Conservation (phyloP, 2,329 filamentous ascomycete genomes). For the Colletotrichum eleusines region DNA sequence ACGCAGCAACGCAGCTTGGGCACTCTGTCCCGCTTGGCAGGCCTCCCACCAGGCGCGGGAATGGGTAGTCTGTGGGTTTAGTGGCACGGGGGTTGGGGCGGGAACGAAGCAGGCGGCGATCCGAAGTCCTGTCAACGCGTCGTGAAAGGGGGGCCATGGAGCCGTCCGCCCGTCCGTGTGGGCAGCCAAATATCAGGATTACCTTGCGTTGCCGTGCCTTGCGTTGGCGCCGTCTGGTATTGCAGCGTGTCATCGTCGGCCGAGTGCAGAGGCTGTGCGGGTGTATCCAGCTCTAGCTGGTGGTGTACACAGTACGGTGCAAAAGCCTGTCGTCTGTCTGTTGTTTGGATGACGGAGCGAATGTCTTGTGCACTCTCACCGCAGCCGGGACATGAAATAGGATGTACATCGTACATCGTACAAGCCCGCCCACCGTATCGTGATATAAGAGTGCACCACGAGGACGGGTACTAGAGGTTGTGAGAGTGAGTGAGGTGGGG, state of each 20-base stretch:
- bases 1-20: not conserved
- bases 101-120: constrained; percentile 9
- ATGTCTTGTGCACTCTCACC: not conserved
- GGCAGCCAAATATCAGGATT: constrained; percentile 8
- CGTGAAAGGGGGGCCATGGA: not conserved
- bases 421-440: not conserved
- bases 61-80: not conserved
- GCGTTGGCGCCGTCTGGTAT: constrained; percentile 10
- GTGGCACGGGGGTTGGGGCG: constrained; percentile 20
- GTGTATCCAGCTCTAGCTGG: too few relatives aligned
- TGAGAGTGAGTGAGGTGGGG: constrained; percentile 27
- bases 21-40: not conserved
- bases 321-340: too few relatives aligned
- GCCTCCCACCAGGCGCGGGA: not conserved
- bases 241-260: not conserved
- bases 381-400: too few relatives aligned
- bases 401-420: too few relatives aligned
- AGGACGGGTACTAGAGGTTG: constrained; percentile 17
- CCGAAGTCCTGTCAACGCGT: not conserved
- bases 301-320: too few relatives aligned
- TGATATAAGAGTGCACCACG: not conserved
- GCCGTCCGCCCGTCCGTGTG: not conserved
- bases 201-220: constrained; percentile 23
- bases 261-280: constrained; percentile 8
- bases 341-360: too few relatives aligned